Evolutionary conservation across 2,329 filamentous ascomycete genomes (phyloP).

Genomic region (Pseudogymnoascus sp.): DNA sequence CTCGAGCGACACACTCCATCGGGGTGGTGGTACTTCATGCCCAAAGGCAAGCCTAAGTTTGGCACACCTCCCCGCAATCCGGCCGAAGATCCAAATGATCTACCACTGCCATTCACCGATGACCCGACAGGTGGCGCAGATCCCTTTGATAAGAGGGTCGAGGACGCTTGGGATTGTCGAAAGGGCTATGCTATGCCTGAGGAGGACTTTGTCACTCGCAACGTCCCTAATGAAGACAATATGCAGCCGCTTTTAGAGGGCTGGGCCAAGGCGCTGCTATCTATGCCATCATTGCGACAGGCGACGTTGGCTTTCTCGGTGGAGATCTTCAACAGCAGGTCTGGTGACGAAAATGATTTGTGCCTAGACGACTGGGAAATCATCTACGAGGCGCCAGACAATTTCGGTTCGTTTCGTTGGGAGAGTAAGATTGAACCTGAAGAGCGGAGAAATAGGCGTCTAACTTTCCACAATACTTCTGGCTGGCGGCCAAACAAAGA

Average conservation of each 20-base stretch:
- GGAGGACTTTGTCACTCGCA: background rate
- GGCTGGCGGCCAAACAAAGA: background rate
- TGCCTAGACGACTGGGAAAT: background rate
- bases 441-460: background rate
- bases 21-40: background rate
- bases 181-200: background rate
- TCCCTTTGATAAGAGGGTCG: background rate
- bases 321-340: background rate
- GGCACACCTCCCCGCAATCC: background rate
- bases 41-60: background rate
- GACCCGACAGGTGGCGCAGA: background rate
- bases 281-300: background rate
- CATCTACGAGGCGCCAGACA: background rate
- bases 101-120: background rate
- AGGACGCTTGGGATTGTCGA: background rate
- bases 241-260: background rate
- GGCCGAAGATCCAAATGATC: background rate
- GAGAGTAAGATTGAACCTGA: too few relatives aligned
- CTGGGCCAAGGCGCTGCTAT: background rate
- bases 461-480: background rate
- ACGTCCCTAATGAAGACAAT: background rate
- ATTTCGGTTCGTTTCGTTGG: too few relatives aligned
- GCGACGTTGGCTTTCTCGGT: background rate
- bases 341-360: background rate
- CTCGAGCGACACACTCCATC: background rate